These are phyloP conservation scores for Cerrena zonata DNA, from an alignment of 1,284 basidiomycete species.

Conservation along the genomic window DNA sequence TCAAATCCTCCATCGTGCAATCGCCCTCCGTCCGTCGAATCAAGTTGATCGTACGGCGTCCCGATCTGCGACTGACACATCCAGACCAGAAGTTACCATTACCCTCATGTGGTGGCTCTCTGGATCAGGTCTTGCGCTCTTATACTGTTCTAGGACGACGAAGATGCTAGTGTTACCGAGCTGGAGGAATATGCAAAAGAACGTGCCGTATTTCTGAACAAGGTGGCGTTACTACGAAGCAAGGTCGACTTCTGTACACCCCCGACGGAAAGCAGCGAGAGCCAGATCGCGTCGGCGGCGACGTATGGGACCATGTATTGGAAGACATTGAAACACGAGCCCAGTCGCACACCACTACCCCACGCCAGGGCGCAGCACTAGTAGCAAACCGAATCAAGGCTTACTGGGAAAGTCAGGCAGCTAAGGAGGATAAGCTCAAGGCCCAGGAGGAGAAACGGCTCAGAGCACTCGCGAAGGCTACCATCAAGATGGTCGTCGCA, in stretches of 20 bases:
- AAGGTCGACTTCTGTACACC: constrained; percentile 30
- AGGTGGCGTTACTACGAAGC: constrained; percentile 43
- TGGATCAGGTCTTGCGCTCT: constrained; percentile 54
- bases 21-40: constrained; percentile 47
- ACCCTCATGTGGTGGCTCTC: constrained; percentile 47
- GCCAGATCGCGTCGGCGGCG: constrained; percentile 10
- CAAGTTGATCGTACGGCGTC: constrained; percentile 62
- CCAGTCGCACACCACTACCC: background rate
- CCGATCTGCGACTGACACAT: constrained; percentile 55
- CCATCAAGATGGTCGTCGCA: constrained; percentile 62
- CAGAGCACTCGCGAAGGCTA: constrained; percentile 65
- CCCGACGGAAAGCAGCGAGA: constrained; percentile 11
- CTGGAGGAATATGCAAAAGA: constrained; percentile 41
- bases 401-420: constrained; percentile 74
- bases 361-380: constrained; percentile 39
- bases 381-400: constrained; percentile 65
- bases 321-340: constrained; percentile 33
- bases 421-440: constrained; percentile 59
- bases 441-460: constrained; percentile 66
- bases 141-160: constrained; percentile 47
- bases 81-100: constrained; percentile 60
- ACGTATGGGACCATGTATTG: constrained; percentile 51
- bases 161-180: constrained; percentile 40
- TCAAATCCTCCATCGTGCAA: constrained; percentile 7
- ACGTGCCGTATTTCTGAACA: constrained; percentile 51